Conservation (phyloP, 805 yeast species). For the Metschnikowia kunwiensis region DNA sequence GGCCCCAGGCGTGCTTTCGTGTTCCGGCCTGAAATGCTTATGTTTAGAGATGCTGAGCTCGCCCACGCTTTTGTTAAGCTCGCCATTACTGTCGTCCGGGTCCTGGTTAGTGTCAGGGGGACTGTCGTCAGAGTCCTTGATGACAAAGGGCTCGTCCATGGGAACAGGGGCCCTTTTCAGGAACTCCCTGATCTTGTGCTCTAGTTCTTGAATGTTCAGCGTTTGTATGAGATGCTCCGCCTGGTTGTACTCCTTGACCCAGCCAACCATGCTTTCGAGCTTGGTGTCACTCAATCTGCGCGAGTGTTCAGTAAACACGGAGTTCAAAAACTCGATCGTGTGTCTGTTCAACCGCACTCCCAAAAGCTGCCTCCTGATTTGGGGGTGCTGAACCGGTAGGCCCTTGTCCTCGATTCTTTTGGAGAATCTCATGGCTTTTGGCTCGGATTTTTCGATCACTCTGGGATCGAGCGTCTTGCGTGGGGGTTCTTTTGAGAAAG, state of each 20-base stretch:
- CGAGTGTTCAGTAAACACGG: constrained; percentile 10
- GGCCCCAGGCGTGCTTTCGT: constrained; percentile 11
- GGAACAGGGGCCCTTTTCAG: constrained; percentile 12
- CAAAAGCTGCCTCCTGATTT: constrained; percentile 14
- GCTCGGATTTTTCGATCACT: neutral
- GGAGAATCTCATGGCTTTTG: neutral
- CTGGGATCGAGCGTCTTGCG: constrained; percentile 8
- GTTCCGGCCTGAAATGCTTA: neutral
- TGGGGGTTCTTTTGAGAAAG: too few relatives aligned
- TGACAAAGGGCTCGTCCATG: constrained; percentile 18
- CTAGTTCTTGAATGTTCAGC: constrained; percentile 2
- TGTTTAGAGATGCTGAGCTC: constrained; percentile 16
- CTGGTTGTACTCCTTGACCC: constrained; percentile 6
- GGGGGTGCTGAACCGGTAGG: constrained; percentile 15
- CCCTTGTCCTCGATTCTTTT: neutral
- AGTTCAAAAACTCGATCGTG: constrained; percentile 14
- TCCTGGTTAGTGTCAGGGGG: constrained; percentile 11
- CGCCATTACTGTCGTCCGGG: constrained; percentile 16
- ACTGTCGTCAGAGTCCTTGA: constrained; percentile 14
- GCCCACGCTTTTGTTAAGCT: constrained; percentile 19
- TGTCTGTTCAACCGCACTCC: constrained; percentile 6
- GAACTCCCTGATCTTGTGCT: constrained; percentile 1
- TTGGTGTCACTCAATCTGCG: constrained; percentile 7
- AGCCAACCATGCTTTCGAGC: constrained; percentile 1
- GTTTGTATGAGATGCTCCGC: neutral